Base-by-base conservation (phyloP, 495 filamentous ascomycete genomes). In the Rostrohypoxylon terebratum region DNA sequence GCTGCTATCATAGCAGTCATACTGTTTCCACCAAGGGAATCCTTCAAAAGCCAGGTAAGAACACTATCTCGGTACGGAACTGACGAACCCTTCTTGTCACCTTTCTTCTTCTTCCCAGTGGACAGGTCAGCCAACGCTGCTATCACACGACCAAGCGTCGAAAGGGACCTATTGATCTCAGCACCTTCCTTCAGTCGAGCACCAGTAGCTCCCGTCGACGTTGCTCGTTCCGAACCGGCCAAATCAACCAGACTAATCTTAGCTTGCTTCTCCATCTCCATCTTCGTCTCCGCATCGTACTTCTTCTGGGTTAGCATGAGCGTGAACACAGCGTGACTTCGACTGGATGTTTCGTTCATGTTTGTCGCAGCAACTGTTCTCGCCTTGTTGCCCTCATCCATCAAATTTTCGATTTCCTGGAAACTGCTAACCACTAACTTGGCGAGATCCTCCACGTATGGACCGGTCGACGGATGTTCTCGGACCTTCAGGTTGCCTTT, bases 1-100 rank as follows among this genome's bases (percentile, higher is more conserved):
- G 96, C 96, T 51, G 96, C 96, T 82, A 99, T 99, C 96, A 99
- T 99, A 51, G 96, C 96, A 18, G 96, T 99, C 92, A 99, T 95
- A 76, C 96, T 98, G 82, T 99, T 99, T 64, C 96, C 96, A 77
- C 96, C 96, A 9, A 99, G 84, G 2, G 96, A 98, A 79, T 99
- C 96, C 74, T 99, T 98, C 68, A 99, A 82, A 28, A 99, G 82
- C 96, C 96, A 99, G 13, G 96, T 99, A 67, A 99, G 82, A 50
- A 98, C 89, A 66, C 93, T 96, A 83, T 99, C 96, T 88, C 96
- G 92, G 79, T 99, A 99, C 2, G 96, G 96, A 0, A 99, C 95
- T 84, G 94, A 92, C 7, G 87, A 88, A 34, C 84, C 86, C 1
- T 81, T 45, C 42, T 45, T 45, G 13, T 45, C 77, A 18, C 82